Evolutionary conservation across 805 yeast species (phyloP), one percentile per base, ranked within the genome.

Genomic region (Clavispora fructus): DNA sequence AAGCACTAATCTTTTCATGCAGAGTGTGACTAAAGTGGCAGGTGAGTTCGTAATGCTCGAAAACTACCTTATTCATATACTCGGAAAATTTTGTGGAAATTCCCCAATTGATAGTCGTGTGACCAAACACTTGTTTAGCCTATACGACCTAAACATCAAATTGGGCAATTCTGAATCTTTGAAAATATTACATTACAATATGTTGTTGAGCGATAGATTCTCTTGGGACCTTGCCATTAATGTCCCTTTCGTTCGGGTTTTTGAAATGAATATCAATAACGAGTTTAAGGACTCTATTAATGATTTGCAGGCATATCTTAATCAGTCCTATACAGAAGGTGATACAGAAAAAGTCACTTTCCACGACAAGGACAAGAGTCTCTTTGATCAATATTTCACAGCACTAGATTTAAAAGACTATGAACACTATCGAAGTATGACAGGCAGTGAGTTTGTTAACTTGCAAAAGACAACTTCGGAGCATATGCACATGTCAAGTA

Each of bases 41-140:
- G 64, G 64, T 39, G 77, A 72, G 46, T 72, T 56, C 45, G 60
- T 67, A 41, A 52, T 71, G 19, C 58, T 72, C 44, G 77, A 72
- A 40, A 66, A 61, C 42, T 72, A 71, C 49, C 62, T 57, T 41
- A 59, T 71, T 26, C 72, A 71, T 32, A 64, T 70, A 12, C 52
- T 69, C 32, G 48, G 62, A 13, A 70, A 70, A 48, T 52, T 69
- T 32, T 58, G 62, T 50, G 56, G 58, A 43, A 66, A 69, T 47
- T 62, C 61, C 4, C 47, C 68, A 12, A 53, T 71, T 8, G 71
- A 67, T 32, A 41, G 52, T 30, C 50, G 64, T 29, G 44, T 62
- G 10, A 51, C 65, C 2, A 44, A 47, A 11, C 42, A 43, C 12
- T 53, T 71, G 16, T 69, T 61, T 45, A 48, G 54, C 12, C 48